Conservation (phyloP, 805 yeast genomes). For the Saccharomyces paradoxus region DNA sequence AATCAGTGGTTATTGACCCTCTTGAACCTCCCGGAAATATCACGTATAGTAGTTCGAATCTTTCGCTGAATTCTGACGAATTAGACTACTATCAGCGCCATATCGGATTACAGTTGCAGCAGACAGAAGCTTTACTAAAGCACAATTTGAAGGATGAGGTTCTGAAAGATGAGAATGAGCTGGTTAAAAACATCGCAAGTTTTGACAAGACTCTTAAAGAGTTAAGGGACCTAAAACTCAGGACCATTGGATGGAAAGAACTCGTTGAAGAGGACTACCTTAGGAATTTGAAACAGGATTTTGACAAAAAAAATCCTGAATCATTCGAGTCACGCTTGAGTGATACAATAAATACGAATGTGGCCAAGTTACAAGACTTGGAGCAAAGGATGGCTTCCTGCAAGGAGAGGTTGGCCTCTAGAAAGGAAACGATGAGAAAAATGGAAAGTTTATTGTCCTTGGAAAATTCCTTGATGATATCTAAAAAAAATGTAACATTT, state of each 20-base stretch:
- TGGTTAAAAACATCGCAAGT: slow-evolving; percentile 23
- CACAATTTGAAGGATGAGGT: slow-evolving; percentile 16
- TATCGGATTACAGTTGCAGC: slow-evolving; percentile 16
- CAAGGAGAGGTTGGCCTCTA: slow-evolving; percentile 13
- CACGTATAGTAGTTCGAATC: slow-evolving; percentile 2
- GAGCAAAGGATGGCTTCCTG: slow-evolving; percentile 23
- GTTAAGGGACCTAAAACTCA: slow-evolving; percentile 24
- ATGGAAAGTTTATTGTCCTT: slow-evolving; percentile 20
- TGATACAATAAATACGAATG: slow-evolving; percentile 10
- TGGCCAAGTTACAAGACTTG: slow-evolving; percentile 21
- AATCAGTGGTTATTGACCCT: background rate
- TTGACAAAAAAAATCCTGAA: slow-evolving; percentile 20
- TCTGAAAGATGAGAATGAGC: slow-evolving; percentile 22
- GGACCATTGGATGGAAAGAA: slow-evolving; percentile 19
- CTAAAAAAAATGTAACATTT: slow-evolving; percentile 12
- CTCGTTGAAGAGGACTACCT: slow-evolving; percentile 26
- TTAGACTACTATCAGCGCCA: slow-evolving; percentile 18
- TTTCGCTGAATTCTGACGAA: slow-evolving; percentile 14
- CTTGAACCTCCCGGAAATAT: background rate
- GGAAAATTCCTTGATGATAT: slow-evolving; percentile 12
- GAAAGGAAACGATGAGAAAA: slow-evolving; percentile 22
- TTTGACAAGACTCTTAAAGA: slow-evolving; percentile 18
- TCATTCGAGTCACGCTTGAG: slow-evolving; percentile 20
- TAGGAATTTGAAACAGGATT: slow-evolving; percentile 21
- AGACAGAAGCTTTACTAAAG: slow-evolving; percentile 20